Evolutionary conservation across 805 yeast genomes (phyloP), one percentile per base, ranked within the genome.

Genomic region (Blastobotrys chiropterorum): DNA sequence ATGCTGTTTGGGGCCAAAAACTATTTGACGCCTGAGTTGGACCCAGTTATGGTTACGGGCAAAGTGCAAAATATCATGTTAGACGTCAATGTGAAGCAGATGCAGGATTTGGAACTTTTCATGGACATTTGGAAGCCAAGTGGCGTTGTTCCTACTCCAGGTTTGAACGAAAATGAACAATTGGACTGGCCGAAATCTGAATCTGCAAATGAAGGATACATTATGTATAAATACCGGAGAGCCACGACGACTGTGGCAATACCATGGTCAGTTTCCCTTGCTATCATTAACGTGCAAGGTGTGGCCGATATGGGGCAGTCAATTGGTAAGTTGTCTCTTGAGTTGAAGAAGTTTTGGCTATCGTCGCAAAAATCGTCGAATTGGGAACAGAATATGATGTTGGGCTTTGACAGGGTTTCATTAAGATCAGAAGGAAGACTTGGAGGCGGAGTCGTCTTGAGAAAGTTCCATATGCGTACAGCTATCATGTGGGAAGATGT

Each of bases 91-190:
- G 73, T 90, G 54, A 86, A 86, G 59, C 97, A 94, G 65, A 73
- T 86, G 48, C 97, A 90, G 63, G 97, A 94, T 64, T 67, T 92
- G 51, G 84, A 86, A 49, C 67, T 90, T 22, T 94, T 94, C 68
- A 74, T 74, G 51, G 95, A 90, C 67, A 81, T 88, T 31, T 90
- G 97, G 97, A 63, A 77, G 19, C 84, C 92, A 0, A 47, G 54
- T 38, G 31, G 47, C 19, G 46, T 45, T 17, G 3, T 46, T 3
- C 11, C 42, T 6, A 41, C 22, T 6, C 45, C 31, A 11, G n/a
- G 45, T 1, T 8, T 41, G 3, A 15, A 38, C 7, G 44, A 41
- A 8, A 17, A 42, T 5, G 45, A 30, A 2, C 43, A 38, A 41
- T 47, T 50, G 39, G 45, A 26, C 13, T 17, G 42, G 19, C 17